phyloP scores from a whole-genome alignment of 1,284 basidiomycete species.

The Ceratobasidium sp. region DNA sequence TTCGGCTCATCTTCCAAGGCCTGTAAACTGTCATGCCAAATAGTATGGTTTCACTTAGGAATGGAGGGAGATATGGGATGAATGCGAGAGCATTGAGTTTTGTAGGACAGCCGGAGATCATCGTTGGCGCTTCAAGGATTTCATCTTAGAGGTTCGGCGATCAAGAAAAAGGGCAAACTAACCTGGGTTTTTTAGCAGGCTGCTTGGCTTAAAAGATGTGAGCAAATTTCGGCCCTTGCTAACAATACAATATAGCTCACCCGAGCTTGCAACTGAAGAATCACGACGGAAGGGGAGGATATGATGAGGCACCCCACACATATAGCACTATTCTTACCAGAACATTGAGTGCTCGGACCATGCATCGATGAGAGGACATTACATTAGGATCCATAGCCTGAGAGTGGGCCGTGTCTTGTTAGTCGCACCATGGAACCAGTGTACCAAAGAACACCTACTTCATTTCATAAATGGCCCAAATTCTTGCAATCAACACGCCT shows the following conservation, averaged over 20 bases:
- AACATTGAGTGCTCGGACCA: too few species aligned
- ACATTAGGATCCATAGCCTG: conserved; percentile 2
- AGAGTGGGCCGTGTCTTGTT: neutral
- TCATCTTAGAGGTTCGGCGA: neutral
- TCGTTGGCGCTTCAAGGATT: neutral
- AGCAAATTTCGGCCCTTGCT: neutral
- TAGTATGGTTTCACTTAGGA: neutral
- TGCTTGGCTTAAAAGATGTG: neutral
- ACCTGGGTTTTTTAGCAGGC: neutral
- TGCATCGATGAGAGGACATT: too few species aligned
- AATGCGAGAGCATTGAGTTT: conserved; percentile 20
- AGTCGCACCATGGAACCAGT: neutral
- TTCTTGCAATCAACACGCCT: conserved; percentile 11
- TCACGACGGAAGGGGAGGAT: neutral
- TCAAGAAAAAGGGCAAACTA: too few species aligned
- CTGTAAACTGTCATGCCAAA: neutral
- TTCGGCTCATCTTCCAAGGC: conserved; percentile 15
- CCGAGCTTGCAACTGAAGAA: conserved; percentile 1
- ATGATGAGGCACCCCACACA: neutral
- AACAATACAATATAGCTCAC: neutral
- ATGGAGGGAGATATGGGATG: conserved; percentile 6
- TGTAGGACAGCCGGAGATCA: conserved; percentile 6
- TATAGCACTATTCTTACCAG: neutral
- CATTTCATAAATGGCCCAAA: conserved; percentile 18
- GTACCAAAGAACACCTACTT: neutral